Evolutionary conservation across 2,329 filamentous ascomycete species (phyloP).

Genomic region (Ploettnerulaceae sp.): DNA sequence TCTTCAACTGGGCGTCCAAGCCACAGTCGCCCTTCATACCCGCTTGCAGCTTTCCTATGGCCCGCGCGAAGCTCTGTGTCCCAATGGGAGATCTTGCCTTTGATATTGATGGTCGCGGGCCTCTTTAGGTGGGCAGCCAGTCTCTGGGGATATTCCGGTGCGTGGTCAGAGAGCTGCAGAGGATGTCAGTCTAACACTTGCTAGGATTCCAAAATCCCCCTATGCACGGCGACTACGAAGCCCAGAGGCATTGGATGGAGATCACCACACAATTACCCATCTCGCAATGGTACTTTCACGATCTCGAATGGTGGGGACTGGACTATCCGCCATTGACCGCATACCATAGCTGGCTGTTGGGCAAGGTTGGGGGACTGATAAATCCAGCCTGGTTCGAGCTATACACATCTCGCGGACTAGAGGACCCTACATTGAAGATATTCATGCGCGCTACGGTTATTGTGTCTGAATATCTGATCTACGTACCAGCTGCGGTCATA

Average conservation of each 20-base stretch:
- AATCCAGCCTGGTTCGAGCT: slow-evolving; percentile 85
- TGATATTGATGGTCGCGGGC: slow-evolving; percentile 84
- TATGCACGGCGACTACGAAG: slow-evolving; percentile 96
- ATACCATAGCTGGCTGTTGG: slow-evolving; percentile 96
- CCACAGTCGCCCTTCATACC: slow-evolving; percentile 65
- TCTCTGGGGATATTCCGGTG: slow-evolving; percentile 92
- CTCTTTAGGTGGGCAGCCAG: slow-evolving; percentile 91
- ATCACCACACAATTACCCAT: slow-evolving; percentile 83
- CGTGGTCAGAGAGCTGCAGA: slow-evolving; percentile 3
- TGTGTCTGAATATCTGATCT: slow-evolving; percentile 84
- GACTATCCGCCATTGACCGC: slow-evolving; percentile 97
- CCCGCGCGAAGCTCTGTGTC: slow-evolving; percentile 77
- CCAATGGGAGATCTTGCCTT: slow-evolving; percentile 86
- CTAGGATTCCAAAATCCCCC: slow-evolving; percentile 74
- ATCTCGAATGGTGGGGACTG: slow-evolving; percentile 94
- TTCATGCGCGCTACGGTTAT: slow-evolving; percentile 95
- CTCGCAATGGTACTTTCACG: slow-evolving; percentile 97
- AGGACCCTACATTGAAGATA: slow-evolving; percentile 76
- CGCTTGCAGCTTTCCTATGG: slow-evolving; percentile 91
- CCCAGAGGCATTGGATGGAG: slow-evolving; percentile 98
- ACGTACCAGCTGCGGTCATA: slow-evolving; percentile 77
- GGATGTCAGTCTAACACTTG: slow-evolving; percentile 13
- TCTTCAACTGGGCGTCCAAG: slow-evolving; percentile 14
- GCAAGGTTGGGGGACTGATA: slow-evolving; percentile 75
- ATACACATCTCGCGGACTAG: slow-evolving; percentile 72